phyloP scores from a whole-genome alignment of 352 stramenopile species.

The Phytopythium kandeliae region DNA sequence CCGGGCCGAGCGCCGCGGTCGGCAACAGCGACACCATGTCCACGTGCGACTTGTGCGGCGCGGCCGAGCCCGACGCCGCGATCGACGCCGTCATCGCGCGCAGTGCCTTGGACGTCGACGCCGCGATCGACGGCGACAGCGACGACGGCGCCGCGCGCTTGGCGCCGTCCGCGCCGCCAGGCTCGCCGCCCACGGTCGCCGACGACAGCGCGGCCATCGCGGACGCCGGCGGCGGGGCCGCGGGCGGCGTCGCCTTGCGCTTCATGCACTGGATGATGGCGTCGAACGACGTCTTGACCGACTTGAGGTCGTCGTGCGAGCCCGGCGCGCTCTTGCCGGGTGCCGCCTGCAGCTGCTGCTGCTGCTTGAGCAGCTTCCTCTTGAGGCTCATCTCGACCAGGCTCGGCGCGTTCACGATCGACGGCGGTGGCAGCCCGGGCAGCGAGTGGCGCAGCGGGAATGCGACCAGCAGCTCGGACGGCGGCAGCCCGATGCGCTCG shows the following conservation, averaged over 20 bases:
- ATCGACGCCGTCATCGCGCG: conserved; percentile 22
- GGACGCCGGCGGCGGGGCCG: conserved; percentile 5
- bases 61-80: conserved; percentile 27
- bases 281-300: conserved; percentile 74
- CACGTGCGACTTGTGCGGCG: conserved; percentile 74
- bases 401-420: conserved; percentile 40
- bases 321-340: conserved; percentile 4
- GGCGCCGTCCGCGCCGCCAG: conserved; percentile 1
- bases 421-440: conserved; percentile 57
- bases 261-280: conserved; percentile 87
- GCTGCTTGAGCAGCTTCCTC: conserved; percentile 35
- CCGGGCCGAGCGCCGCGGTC: conserved; percentile 38
- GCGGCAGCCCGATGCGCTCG: conserved; percentile 53
- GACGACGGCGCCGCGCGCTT: conserved; percentile 24
- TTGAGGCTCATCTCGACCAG: conserved; percentile 50
- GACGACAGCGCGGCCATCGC: conserved; percentile 2
- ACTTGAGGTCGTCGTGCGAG: conserved; percentile 61
- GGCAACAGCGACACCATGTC: conserved; percentile 70
- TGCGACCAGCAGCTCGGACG: conserved; percentile 42
- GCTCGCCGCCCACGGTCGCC: conserved; percentile 20
- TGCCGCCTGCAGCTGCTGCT: conserved; percentile 13
- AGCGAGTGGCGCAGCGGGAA: conserved; percentile 50
- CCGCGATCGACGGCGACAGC: conserved; percentile 8
- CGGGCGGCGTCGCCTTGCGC: conserved; percentile 58
- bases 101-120: conserved; percentile 9